Percentiles rank a stretch among this genome's conserved stretches.
These are phyloP conservation scores for Carpinus fangiana DNA, from an alignment of 306 rosid genomes.

Conservation along the genomic window DNA sequence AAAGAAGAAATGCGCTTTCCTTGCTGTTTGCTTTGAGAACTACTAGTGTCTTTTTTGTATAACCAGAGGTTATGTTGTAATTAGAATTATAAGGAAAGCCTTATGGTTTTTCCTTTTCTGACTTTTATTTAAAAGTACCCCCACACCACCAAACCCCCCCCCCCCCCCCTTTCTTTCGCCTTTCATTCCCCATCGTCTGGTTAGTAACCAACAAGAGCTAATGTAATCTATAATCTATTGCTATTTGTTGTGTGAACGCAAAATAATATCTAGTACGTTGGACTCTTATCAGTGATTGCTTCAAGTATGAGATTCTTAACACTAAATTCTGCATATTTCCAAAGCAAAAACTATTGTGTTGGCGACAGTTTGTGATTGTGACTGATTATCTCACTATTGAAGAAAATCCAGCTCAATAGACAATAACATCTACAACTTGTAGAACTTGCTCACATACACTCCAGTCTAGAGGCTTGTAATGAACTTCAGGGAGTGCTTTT, in stretches of 20 bases:
- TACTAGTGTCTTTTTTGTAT: background rate
- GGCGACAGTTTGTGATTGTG: background rate
- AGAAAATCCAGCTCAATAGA: too few species aligned
- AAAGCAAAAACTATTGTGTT: background rate
- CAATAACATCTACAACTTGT: too few species aligned
- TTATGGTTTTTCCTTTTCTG: background rate
- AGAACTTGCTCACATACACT: too few species aligned
- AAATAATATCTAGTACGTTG: background rate
- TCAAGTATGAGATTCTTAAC: background rate
- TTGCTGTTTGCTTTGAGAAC: background rate
- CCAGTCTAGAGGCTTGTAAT: too few species aligned
- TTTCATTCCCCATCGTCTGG: background rate
- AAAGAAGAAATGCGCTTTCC: background rate
- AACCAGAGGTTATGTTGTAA: background rate
- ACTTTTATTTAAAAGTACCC: background rate
- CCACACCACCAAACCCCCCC: too few species aligned
- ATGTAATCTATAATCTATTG: background rate
- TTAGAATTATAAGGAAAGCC: background rate
- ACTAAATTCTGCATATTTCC: background rate
- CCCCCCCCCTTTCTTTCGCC: background rate
- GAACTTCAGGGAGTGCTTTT: background rate
- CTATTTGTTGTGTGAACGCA: background rate
- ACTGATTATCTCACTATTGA: background rate
- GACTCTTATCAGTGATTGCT: conserved; percentile 1
- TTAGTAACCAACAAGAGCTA: background rate